Evolutionary conservation across 2,329 filamentous ascomycete genomes (phyloP).

Genomic region (Ophiostoma sp.): DNA sequence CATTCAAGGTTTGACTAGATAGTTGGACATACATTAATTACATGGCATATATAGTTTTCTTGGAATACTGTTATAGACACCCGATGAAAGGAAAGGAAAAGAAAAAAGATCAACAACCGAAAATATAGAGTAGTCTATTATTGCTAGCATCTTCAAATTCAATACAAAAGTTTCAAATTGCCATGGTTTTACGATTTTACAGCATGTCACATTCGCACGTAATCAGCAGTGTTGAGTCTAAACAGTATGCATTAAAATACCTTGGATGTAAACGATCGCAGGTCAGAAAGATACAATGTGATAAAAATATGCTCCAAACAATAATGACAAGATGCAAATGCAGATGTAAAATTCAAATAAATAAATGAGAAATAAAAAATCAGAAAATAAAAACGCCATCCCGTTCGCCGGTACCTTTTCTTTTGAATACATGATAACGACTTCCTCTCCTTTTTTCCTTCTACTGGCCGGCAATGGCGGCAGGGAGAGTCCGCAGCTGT

Average conservation of each 20-base stretch:
- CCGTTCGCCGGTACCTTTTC: conserved; percentile 17
- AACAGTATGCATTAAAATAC: conserved; percentile 10
- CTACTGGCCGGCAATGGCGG: conserved; percentile 13
- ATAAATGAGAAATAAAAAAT: not conserved
- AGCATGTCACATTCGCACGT: not conserved
- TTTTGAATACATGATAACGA: not conserved
- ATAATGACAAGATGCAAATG: not conserved
- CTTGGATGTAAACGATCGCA: not conserved
- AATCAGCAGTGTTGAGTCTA: not conserved
- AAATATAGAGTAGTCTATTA: not conserved
- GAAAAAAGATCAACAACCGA: not conserved
- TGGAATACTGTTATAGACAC: not conserved
- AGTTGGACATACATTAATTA: not conserved
- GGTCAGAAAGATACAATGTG: not conserved
- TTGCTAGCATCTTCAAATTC: not conserved
- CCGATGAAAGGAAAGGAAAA: not conserved
- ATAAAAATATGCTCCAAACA: not conserved
- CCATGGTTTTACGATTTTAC: not conserved
- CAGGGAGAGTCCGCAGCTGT: conserved; percentile 17
- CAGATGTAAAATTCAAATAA: not conserved
- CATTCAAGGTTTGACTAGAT: not conserved
- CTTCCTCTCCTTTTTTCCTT: not conserved
- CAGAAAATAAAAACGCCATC: conserved; percentile 12
- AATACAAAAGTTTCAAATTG: not conserved
- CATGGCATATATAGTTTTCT: not conserved